Evolutionary conservation across 257 asterid genomes (phyloP).

Genomic region (Solanum tarijense): DNA sequence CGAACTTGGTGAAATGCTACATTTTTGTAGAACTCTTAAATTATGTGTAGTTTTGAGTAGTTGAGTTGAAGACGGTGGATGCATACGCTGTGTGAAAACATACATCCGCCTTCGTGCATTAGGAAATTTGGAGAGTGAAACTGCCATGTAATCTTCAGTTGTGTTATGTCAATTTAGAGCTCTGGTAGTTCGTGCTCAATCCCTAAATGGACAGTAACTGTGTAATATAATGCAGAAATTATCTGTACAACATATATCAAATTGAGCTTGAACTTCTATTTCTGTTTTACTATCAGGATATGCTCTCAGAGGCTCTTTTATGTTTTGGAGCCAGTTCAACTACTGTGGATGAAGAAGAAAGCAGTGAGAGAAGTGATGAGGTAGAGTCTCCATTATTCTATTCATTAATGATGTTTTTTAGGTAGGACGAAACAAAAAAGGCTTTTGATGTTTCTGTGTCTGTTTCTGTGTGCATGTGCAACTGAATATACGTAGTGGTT

Average conservation of each 20-base stretch:
- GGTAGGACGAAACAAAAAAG: not conserved
- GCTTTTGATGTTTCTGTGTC: not conserved
- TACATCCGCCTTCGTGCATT: not conserved
- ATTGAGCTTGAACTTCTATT: not conserved
- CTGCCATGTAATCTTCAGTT: not conserved
- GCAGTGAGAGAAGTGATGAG: conserved; percentile 22
- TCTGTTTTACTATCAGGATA: conserved; percentile 29
- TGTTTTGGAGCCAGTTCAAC: conserved; percentile 90
- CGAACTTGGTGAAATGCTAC: not conserved
- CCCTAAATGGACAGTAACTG: not conserved
- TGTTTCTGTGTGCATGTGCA: not conserved
- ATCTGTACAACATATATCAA: not conserved
- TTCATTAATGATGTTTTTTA: not conserved
- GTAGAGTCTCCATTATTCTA: conserved; percentile 10
- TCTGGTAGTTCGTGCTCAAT: not conserved
- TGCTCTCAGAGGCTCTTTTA: conserved; percentile 71
- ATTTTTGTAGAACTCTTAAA: not conserved
- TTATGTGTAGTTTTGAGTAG: not conserved
- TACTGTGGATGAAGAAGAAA: conserved; percentile 46
- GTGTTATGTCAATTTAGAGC: not conserved
- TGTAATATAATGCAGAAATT: not conserved
- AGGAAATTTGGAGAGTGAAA: not conserved
- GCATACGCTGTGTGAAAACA: not conserved
- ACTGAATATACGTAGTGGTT: not conserved
- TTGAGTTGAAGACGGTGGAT: not conserved